Conservation (phyloP, 495 filamentous ascomycete species). For the Neurospora sp. region DNA sequence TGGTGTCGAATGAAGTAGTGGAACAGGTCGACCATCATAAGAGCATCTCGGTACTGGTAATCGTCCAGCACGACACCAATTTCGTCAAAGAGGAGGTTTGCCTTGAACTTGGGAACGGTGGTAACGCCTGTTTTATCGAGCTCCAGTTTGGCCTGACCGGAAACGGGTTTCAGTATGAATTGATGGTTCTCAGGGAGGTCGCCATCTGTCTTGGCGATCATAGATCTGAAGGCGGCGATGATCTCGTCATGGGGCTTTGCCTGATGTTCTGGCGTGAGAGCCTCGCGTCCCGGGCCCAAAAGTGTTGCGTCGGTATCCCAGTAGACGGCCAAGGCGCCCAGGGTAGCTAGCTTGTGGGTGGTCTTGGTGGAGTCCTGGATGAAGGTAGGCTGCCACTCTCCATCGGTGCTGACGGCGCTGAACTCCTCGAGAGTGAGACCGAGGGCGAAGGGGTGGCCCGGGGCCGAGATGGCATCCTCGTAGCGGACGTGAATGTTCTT, state of each 20-base stretch:
- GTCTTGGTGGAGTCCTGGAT: slow-evolving; percentile 73
- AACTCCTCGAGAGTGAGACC: slow-evolving; percentile 89
- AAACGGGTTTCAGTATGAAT: slow-evolving; percentile 91
- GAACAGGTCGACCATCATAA: slow-evolving; percentile 98
- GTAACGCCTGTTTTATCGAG: slow-evolving; percentile 81
- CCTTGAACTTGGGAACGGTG: slow-evolving; percentile 80
- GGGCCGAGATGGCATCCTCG: slow-evolving; percentile 92
- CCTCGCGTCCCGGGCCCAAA: slow-evolving; percentile 66
- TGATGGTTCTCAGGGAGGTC: slow-evolving; percentile 53
- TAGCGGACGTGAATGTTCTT: slow-evolving; percentile 98
- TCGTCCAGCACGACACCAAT: slow-evolving; percentile 93
- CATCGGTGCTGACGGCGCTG: slow-evolving; percentile 90
- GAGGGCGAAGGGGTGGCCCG: slow-evolving; percentile 87
- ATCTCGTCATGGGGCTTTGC: slow-evolving; percentile 54
- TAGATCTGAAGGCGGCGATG: slow-evolving; percentile 59
- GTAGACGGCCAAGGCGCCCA: slow-evolving; percentile 83
- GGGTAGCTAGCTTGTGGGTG: slow-evolving; percentile 84
- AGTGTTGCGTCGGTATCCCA: slow-evolving; percentile 92
- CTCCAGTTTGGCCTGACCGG: slow-evolving; percentile 81
- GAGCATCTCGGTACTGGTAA: slow-evolving; percentile 87
- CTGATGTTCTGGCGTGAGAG: slow-evolving; percentile 44
- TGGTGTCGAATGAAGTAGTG: slow-evolving; percentile 97
- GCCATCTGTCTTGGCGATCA: slow-evolving; percentile 61
- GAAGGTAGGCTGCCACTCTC: slow-evolving; percentile 87
- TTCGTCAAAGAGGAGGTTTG: slow-evolving; percentile 84